Base-by-base conservation (phyloP, 768 basidiomycete genomes). In the Pleurotus eryngii region DNA sequence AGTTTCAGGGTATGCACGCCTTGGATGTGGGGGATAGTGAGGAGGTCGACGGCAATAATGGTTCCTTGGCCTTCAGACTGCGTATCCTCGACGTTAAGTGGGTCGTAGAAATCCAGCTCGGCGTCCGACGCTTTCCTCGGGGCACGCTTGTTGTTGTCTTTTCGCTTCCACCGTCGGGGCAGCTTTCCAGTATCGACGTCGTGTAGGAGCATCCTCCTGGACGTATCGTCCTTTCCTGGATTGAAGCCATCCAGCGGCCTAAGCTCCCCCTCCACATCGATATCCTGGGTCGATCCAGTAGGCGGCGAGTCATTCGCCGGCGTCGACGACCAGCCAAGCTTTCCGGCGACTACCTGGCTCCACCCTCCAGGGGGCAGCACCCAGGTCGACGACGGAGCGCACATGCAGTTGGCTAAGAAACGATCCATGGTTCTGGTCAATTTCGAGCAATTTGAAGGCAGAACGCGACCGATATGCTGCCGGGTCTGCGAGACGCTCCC, bases 321-420 rank as follows among this genome's bases (percentile, higher is more conserved):
- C 24, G 64, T 58, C 30, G 61, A 62, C 14, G 42, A 48, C 78
- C 81, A 84, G 2, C 86, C 85, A n/a, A 91, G 67, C 56, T 82
- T 80, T 30, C 75, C 76, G 0, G 84, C 80, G 12, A 84, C 85
- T 9, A 94, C 94, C 66, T 97, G 95, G 49, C 88, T 89, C 95
- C 96, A 98, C 0, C 93, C 93, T 0, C 95, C 95, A 0, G 95
- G 96, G 96, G 0, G 94, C 92, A 0, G 91, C 91, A 14, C 96
- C 95, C 18, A 97, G 81, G 70, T 97, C 95, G 1, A 95, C 84
- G 0, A 96, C 83, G 15, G 81, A 76, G 1, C 69, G 75, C 4
- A 89, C 82, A 55, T 87, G 78, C 22, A 71, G 68, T 46, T 77
- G 70, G 15, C 68, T 67, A 43, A 87, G 72, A 60, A 92, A 83